Evolutionary conservation across 2,329 filamentous ascomycete species (phyloP), one percentile per base, ranked within the genome.

Genomic region (Thelonectria rubi): DNA sequence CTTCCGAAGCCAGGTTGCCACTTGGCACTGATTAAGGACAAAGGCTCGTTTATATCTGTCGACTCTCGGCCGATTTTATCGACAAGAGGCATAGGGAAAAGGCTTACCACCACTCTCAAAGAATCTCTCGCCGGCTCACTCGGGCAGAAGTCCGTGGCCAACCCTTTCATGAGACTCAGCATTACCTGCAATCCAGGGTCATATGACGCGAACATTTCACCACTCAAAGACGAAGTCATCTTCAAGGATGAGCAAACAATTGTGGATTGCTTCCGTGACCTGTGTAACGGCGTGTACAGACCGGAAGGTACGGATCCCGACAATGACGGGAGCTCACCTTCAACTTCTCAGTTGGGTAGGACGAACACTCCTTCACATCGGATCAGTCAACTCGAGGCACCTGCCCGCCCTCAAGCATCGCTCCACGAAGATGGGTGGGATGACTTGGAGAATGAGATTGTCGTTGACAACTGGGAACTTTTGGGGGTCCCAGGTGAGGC

Each of bases 181-280:
- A 86, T 94, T 30, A 73, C 73, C 14, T 93, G 90, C 69, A 83
- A 86, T 0, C 72, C 78, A 1, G 82, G 82, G 26, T 88, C 81
- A 60, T 94, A 94, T 69, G 91, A 94, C 75, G 80, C 83, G 1
- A 94, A 93, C 66, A 76, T 93, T 6, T 87, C 92, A 62, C 86
- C 90, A 3, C 80, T 86, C 3, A 94, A 94, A 72, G 87, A 92
- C 58, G 86, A 92, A 68, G 82, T 94, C 2, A 70, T 92, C 1
- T 93, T 94, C 69, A 79, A 79, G 5, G 79, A 91, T 52, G 84
- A 88, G 63, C 49, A 74, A 2, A 50, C 55, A 2, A 46, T 86
- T 0, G 64, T 86, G 2, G 67, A 77, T n/a, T 73, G 79, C 17
- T 86, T 87, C 51, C 78, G 79, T 34, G 65, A 65, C 1, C 71